Percentiles rank a stretch among this genome's conserved stretches.
Evolutionary conservation across 2,329 filamentous ascomycete genomes (phyloP).

Genomic region (Fusarium algeriense): DNA sequence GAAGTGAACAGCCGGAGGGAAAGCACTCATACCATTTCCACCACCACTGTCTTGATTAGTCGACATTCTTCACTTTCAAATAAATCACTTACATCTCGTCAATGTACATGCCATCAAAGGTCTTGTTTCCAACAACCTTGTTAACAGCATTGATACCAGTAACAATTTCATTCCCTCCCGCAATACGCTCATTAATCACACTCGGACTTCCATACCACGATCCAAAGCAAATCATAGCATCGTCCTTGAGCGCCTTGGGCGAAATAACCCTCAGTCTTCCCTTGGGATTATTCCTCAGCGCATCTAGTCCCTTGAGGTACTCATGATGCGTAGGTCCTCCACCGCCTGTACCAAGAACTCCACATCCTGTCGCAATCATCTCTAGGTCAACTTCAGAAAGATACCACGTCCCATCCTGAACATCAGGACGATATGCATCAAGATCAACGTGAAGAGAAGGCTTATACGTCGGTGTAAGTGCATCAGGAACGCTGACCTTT

Average conservation of each 20-base stretch:
- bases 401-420: constrained; percentile 51
- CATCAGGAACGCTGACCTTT: constrained; percentile 49
- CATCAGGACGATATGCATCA: constrained; percentile 48
- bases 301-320: constrained; percentile 58
- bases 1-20: constrained; percentile 51
- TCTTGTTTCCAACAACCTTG: constrained; percentile 49
- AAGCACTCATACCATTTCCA: constrained; percentile 54
- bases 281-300: constrained; percentile 50
- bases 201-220: constrained; percentile 61
- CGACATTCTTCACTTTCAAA: rapidly evolving
- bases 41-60: constrained; percentile 49
- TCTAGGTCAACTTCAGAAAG: constrained; percentile 54
- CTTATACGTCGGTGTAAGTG: constrained; percentile 48
- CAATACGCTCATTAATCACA: constrained; percentile 55
- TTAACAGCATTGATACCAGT: constrained; percentile 53
- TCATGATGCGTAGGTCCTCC: constrained; percentile 56
- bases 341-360: constrained; percentile 54
- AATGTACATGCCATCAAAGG: constrained; percentile 51
- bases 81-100: constrained; percentile 54
- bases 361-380: constrained; percentile 53
- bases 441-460: constrained; percentile 50
- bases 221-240: constrained; percentile 56
- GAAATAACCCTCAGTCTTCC: constrained; percentile 57
- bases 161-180: constrained; percentile 53
- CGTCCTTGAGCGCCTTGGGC: constrained; percentile 53